These are phyloP conservation scores for Ampelocalamus luodianensis DNA, from an alignment of 176 grass and related monocot species.

Conservation along the genomic window DNA sequence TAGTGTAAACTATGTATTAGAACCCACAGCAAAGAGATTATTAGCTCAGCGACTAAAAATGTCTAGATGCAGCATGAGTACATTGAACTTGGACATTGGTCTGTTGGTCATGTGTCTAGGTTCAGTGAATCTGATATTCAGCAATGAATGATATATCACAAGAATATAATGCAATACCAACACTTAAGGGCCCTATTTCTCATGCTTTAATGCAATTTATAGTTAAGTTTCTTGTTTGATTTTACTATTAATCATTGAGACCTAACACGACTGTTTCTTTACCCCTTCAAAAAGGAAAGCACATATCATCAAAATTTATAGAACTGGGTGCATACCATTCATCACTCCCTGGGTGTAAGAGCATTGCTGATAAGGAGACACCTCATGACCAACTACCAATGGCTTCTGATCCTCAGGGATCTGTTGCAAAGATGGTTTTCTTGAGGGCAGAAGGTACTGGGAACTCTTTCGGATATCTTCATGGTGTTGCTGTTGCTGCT, in stretches of 20 bases:
- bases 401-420: conserved; percentile 72
- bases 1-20: neutral
- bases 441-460: conserved; percentile 63
- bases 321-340: conserved; percentile 57
- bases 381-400: conserved; percentile 47
- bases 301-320: neutral
- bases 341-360: conserved; percentile 70
- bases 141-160: conserved; percentile 12
- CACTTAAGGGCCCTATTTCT: neutral
- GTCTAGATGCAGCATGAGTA: conserved; percentile 1
- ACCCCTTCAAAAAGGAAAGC: neutral
- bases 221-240: neutral
- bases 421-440: conserved; percentile 67
- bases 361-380: conserved; percentile 47
- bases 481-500: conserved; percentile 50
- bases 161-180: conserved; percentile 27
- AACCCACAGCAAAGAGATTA: neutral
- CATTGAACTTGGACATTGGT: conserved; percentile 46
- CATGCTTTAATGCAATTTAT: neutral
- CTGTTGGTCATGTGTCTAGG: conserved; percentile 18
- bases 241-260: neutral
- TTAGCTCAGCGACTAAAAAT: neutral
- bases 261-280: neutral
- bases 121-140: conserved; percentile 35
- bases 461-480: conserved; percentile 75